These are phyloP conservation scores for Russula compacta DNA, from an alignment of 768 basidiomycete genomes.

Conservation along the genomic window DNA sequence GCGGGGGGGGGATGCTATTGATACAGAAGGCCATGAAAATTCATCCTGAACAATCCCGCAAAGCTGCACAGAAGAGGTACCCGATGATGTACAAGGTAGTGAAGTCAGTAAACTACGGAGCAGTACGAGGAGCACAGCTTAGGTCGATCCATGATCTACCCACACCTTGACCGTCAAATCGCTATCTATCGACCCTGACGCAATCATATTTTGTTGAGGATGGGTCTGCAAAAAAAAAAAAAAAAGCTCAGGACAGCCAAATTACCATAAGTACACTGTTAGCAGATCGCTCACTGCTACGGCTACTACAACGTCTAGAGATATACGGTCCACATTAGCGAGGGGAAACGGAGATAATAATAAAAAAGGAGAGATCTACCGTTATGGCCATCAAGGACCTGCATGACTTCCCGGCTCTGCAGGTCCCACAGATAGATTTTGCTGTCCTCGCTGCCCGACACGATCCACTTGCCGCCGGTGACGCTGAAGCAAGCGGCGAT, in stretches of 20 bases:
- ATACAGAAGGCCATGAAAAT: background rate
- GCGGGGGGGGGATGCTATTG: background rate
- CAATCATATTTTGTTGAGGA: constrained; percentile 79
- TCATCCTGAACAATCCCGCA: background rate
- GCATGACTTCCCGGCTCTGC: constrained; percentile 77
- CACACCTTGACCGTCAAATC: constrained; percentile 80
- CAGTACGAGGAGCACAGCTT: background rate
- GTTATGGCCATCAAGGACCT: constrained; percentile 66
- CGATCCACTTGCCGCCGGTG: constrained; percentile 82
- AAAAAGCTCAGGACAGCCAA: background rate
- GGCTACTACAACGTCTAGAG: constrained; percentile 65
- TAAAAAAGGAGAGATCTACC: constrained; percentile 32
- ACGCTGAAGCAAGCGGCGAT: constrained; percentile 79
- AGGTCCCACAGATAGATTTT: constrained; percentile 89
- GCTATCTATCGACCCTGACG: constrained; percentile 77
- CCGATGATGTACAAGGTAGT: background rate
- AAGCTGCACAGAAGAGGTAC: background rate
- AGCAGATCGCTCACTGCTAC: constrained; percentile 48
- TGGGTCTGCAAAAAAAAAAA: constrained; percentile 50
- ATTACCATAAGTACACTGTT: background rate
- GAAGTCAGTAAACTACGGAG: background rate
- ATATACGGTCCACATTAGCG: background rate
- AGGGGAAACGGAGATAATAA: background rate
- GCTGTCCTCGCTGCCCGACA: constrained; percentile 85
- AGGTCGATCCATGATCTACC: constrained; percentile 39